Evolutionary conservation across 2,329 filamentous ascomycete genomes (phyloP), one percentile per base, ranked within the genome.

Genomic region (Corinectria fuckeliana): DNA sequence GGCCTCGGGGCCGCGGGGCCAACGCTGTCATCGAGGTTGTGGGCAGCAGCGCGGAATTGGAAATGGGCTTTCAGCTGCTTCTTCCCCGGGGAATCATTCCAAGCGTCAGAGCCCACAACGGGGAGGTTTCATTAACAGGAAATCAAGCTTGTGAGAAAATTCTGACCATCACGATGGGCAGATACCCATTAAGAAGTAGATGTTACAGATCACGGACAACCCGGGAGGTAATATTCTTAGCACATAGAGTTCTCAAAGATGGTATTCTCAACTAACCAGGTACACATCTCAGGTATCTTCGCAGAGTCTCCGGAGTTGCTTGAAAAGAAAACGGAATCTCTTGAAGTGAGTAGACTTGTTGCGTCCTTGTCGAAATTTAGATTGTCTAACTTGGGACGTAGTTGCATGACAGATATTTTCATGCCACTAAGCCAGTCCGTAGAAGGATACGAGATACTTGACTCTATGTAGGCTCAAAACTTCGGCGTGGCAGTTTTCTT

Each of bases 11-110:
- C 4, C 81, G 92, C 21, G 92, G 92, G 8, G 92, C 91, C 10
- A 92, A 96, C 77, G 86, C 90, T 2, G 87, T 93, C 2, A 88
- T 96, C 68, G 89, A 91, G 74, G 86, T 90, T 7, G 89, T 91
- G 21, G 89, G 88, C 0, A 75, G 88, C 62, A 88, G 85, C 59
- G 82, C 85, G 44, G 89, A 88, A 3, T 73, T 91, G 71, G 83
- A 81, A 67, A 89, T 86, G 54, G 88, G 83, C 0, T 91, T 86
- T 72, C 88, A 91, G 41, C 34, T 59, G 18, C 70, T 91, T 55
- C 81, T 88, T 50, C 88, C 88, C 2, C 91, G 85, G 79, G 89
- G 88, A 7, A 82, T 82, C 32, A 88, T 91, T 65, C 87, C 85
- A 63, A 90, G 87, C 66, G 88, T 91, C 56, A 88, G 89, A 3